These are phyloP conservation scores for Gossypium lobatum DNA, from an alignment of 441 rosid species.

Conservation along the genomic window DNA sequence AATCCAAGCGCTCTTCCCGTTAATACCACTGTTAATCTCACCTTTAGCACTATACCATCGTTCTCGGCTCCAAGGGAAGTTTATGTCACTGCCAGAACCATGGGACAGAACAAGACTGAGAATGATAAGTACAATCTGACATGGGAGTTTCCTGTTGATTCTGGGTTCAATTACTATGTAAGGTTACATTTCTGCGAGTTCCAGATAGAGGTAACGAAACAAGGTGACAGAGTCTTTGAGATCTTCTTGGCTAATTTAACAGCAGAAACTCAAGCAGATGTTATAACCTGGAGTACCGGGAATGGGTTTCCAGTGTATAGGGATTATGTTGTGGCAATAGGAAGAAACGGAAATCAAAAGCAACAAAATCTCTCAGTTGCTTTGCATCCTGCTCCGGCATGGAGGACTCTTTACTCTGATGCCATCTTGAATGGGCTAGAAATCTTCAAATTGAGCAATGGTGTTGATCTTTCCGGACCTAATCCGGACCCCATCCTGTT, in stretches of 20 bases:
- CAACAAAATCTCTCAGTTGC: slow-evolving; percentile 20
- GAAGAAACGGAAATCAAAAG: background rate
- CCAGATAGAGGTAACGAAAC: background rate
- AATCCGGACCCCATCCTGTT: slow-evolving; percentile 20
- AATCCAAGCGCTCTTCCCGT: background rate
- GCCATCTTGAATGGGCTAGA: slow-evolving; percentile 50
- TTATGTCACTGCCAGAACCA: slow-evolving; percentile 22
- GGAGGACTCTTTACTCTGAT: background rate
- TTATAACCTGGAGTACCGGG: slow-evolving; percentile 26
- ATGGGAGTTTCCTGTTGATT: slow-evolving; percentile 36
- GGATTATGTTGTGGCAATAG: slow-evolving; percentile 18
- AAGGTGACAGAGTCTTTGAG: slow-evolving; percentile 19
- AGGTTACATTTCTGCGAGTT: slow-evolving; percentile 49
- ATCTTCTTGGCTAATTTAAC: slow-evolving; percentile 16
- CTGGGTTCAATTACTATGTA: slow-evolving; percentile 30
- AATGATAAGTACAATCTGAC: slow-evolving; percentile 27
- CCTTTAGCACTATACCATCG: slow-evolving; percentile 7
- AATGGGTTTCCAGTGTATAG: slow-evolving; percentile 20
- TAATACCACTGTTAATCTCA: background rate
- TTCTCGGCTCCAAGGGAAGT: slow-evolving; percentile 35
- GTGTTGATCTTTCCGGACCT: slow-evolving; percentile 24
- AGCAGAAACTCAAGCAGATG: slow-evolving; percentile 11
- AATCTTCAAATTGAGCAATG: slow-evolving; percentile 31
- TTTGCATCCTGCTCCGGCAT: background rate
- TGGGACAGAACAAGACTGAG: background rate